Evolutionary conservation across 2,329 filamentous ascomycete species (phyloP).

Genomic region (Paraphoma sp.): DNA sequence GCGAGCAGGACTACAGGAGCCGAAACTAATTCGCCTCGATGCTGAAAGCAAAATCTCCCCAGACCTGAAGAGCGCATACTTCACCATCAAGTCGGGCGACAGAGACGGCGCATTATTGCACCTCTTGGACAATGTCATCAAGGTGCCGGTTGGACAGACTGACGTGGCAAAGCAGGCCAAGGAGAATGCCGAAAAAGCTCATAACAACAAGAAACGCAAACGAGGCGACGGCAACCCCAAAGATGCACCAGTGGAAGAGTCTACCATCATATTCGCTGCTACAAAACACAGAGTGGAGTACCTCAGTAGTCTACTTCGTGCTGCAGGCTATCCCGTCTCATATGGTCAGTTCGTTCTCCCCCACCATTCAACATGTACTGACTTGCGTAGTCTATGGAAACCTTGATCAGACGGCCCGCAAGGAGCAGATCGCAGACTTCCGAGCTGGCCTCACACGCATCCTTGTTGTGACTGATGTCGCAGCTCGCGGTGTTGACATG

Average conservation of each 20-base stretch:
- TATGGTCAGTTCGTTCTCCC: constrained; percentile 56
- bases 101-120: constrained; percentile 93
- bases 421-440: constrained; percentile 91
- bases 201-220: constrained; percentile 75
- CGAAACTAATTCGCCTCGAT: constrained; percentile 86
- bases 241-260: constrained; percentile 83
- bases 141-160: constrained; percentile 77
- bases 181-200: constrained; percentile 52
- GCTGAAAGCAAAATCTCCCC: constrained; percentile 96
- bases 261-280: constrained; percentile 92
- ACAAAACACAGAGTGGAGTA: constrained; percentile 99
- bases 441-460: constrained; percentile 84
- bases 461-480: constrained; percentile 94
- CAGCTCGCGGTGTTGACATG: constrained; percentile 97
- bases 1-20: constrained; percentile 89
- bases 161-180: constrained; percentile 55
- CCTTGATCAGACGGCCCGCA: constrained; percentile 90
- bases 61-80: constrained; percentile 94
- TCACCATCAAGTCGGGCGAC: constrained; percentile 88
- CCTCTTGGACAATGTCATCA: constrained; percentile 88
- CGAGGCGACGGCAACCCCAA: constrained; percentile 62
- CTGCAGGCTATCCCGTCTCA: constrained; percentile 86
- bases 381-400: constrained; percentile 77
- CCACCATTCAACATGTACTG: not conserved
- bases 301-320: constrained; percentile 76